Conservation (phyloP, 2,329 filamentous ascomycete genomes). For the Cercospora sp. region DNA sequence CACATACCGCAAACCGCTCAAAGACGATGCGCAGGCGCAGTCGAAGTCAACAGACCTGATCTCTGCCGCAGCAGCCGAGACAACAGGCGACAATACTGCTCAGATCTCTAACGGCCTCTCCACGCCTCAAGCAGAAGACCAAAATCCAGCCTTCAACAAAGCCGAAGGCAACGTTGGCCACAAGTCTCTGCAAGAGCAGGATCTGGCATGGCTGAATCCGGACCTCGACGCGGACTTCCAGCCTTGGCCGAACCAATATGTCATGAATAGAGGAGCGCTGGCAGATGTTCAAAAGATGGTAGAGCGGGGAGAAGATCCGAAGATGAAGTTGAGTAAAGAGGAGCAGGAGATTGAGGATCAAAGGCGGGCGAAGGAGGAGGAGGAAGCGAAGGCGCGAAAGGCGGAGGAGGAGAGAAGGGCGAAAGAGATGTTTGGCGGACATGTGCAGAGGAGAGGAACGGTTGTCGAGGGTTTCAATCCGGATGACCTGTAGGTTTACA, state of each 20-base stretch:
- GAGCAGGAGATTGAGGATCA: slow-evolving; percentile 44
- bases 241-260: slow-evolving; percentile 73
- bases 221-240: slow-evolving; percentile 59
- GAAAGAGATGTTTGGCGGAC: slow-evolving; percentile 23
- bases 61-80: background rate
- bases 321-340: slow-evolving; percentile 45
- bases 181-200: slow-evolving; percentile 38
- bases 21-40: slow-evolving; percentile 20
- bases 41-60: background rate
- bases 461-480: slow-evolving; percentile 40
- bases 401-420: slow-evolving; percentile 29
- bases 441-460: slow-evolving; percentile 22
- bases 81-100: slow-evolving; percentile 9
- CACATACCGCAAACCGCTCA: slow-evolving; percentile 44
- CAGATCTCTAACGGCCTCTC: slow-evolving; percentile 39
- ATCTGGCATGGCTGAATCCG: slow-evolving; percentile 43
- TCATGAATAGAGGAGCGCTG: slow-evolving; percentile 68
- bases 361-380: slow-evolving; percentile 42
- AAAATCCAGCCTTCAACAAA: slow-evolving; percentile 16
- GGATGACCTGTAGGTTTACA: slow-evolving; percentile 32
- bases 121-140: slow-evolving; percentile 28
- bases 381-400: slow-evolving; percentile 41
- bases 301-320: slow-evolving; percentile 64
- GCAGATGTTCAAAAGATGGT: slow-evolving; percentile 61
- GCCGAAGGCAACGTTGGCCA: slow-evolving; percentile 22